Evolutionary conservation across 2,329 filamentous ascomycete species (phyloP), one percentile per base, ranked within the genome.

Genomic region (Xylaria sp.): DNA sequence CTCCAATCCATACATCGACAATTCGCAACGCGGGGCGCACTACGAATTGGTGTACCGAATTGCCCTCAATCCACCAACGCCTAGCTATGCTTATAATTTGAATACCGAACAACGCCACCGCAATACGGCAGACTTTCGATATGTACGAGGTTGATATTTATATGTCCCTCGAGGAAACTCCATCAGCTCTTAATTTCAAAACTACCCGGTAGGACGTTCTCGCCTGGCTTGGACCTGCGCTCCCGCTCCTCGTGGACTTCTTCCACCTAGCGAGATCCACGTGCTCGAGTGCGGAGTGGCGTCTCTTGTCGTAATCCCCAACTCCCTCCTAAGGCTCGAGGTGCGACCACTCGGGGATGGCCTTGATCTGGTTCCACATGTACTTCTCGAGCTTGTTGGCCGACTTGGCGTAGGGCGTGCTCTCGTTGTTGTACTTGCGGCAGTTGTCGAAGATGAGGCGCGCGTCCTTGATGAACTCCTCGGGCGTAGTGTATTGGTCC

Each of bases 401-500:
- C 65, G 92, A 93, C 83, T 99, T 99, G 27, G 94, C 93, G 79
- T 99, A 99, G 0, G 93, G 91, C 0, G 95, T 99, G 51, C 85
- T 97, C 82, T 98, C 95, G 75, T 95, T 97, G 78, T 99, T 99
- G 84, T 98, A 99, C 77, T 92, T 91, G 73, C 94, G 90, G 80
- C 96, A 99, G 79, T 99, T 99, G 79, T 94, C 89, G 76, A 97
- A 98, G 72, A 99, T 90, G 75, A 98, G 88, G 77, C 90, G 91
- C 9, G 94, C 93, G 78, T 99, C 96, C 71, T 87, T 88, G 82
- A 95, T 90, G 75, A 99, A 98, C 75, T 98, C 96, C 77, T 98
- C 94, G 0, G 96, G 95, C 0, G 89, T 94, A 17, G 90, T 88
- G 78, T 99, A 99, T 76, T 95, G 88, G 81, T 98, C 96, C 47